phyloP scores from a whole-genome alignment of 2,329 filamentous ascomycete genomes.

The Remersonia thermophila region DNA sequence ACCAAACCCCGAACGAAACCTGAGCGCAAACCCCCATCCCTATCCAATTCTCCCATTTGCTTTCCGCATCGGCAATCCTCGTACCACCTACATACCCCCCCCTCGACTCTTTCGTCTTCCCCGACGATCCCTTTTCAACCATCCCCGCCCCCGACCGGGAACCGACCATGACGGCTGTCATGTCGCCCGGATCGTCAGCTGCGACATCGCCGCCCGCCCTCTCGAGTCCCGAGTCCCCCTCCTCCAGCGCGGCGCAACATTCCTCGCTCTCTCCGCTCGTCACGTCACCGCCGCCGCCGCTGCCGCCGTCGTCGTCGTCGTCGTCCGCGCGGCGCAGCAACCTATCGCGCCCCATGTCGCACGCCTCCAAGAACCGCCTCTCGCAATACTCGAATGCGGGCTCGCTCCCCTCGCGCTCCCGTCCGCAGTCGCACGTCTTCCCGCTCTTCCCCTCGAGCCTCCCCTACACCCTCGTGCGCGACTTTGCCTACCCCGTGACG shows the following conservation, averaged over 20 bases:
- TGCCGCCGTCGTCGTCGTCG: neutral
- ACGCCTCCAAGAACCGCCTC: constrained; percentile 67
- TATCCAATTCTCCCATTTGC: too few relatives aligned
- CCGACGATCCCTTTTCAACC: neutral
- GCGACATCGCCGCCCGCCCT: constrained; percentile 42
- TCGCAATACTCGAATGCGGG: constrained; percentile 65
- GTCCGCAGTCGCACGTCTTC: constrained; percentile 70
- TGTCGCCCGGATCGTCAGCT: constrained; percentile 45
- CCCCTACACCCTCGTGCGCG: constrained; percentile 78
- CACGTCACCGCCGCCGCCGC: constrained; percentile 39
- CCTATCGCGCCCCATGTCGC: constrained; percentile 56
- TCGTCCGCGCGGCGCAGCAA: constrained; percentile 41
- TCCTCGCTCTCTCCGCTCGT: constrained; percentile 44
- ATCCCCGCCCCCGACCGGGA: constrained; percentile 15
- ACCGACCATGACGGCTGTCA: constrained; percentile 40
- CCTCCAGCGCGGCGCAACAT: constrained; percentile 38
- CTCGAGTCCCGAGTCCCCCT: constrained; percentile 22
- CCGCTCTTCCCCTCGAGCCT: constrained; percentile 77
- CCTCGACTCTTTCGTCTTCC: constrained; percentile 13
- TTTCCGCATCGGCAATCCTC: too few relatives aligned
- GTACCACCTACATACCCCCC: constrained; percentile 13
- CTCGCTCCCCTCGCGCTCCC: constrained; percentile 57
- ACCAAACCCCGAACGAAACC: too few relatives aligned
- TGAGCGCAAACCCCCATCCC: constrained; percentile 13
- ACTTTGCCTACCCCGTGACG: constrained; percentile 78